Evolutionary conservation across 805 yeast genomes (phyloP), one percentile per base, ranked within the genome.

Genomic region (Metschnikowia koreensis): DNA sequence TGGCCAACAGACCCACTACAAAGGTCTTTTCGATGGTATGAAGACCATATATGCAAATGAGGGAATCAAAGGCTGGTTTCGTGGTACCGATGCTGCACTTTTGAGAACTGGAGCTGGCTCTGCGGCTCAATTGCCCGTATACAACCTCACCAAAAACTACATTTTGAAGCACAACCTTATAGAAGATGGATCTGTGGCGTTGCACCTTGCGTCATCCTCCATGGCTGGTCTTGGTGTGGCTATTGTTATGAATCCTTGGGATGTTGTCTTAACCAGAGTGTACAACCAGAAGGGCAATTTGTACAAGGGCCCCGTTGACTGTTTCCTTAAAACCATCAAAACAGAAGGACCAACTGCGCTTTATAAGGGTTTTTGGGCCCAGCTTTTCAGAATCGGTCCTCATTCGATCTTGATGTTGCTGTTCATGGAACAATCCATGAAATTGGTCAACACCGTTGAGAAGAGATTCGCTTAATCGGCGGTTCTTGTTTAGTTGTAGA

Each of bases 161-260:
- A 68, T 92, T 26, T 71, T 81, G 44, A 74, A 77, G 16, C 66
- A 83, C 60, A 74, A 81, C 29, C 36, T 84, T 15, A 74, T 85
- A 52, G 66, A 68, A 6, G 87, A 86, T 39, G 89, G 92, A 33
- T 79, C 92, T 1, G 53, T 74, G 22, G 75, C 77, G 1, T 72
- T 88, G 54, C 97, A 91, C 67, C 76, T 93, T 55, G 63, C 79
- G 10, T 82, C 97, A 1, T 82, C 91, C 41, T 82, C 92, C 1
- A 72, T 80, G 56, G 85, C 97, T 7, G 99, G 99, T 42, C 66
- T 91, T 39, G 97, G 97, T 60, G 98, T 94, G 33, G 92, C 96
- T 47, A 76, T 92, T 17, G 96, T 89, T 33, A 93, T 94, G 97
- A 94, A 92, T 67, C 98, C 99, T 13, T 91, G 97, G 82, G 99